phyloP scores from a whole-genome alignment of 805 yeast species.

The Pichia phayaonensis region DNA sequence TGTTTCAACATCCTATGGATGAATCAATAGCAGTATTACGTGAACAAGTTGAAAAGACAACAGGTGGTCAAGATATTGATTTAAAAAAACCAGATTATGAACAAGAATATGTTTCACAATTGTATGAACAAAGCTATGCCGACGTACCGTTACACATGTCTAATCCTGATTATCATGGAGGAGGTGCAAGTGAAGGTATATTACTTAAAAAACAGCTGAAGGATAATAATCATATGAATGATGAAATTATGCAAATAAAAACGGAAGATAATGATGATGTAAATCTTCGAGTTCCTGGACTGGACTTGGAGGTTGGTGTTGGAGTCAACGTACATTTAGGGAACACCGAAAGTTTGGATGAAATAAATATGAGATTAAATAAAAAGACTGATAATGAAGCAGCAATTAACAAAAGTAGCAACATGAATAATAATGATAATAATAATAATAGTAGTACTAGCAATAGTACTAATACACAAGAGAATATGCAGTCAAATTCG shows the following conservation, averaged over 20 bases:
- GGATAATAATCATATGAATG: neutral
- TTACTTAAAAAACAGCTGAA: neutral
- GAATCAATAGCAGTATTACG: conserved; percentile 1
- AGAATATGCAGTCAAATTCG: neutral
- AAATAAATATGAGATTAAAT: neutral
- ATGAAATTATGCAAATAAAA: neutral
- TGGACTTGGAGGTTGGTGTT: neutral
- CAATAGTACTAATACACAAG: neutral
- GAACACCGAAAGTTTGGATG: conserved; percentile 1
- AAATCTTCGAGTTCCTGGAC: neutral
- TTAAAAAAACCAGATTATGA: neutral
- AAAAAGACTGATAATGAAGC: neutral
- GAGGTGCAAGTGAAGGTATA: conserved; percentile 3
- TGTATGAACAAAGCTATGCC: conserved; percentile 27
- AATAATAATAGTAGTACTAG: too few species aligned
- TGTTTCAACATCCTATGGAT: conserved; percentile 2
- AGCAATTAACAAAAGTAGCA: neutral
- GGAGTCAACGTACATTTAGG: conserved; percentile 4
- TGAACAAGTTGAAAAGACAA: neutral
- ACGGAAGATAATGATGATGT: neutral
- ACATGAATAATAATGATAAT: too few species aligned
- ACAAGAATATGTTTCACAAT: conserved; percentile 23
- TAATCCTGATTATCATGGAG: conserved; percentile 25
- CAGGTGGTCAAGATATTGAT: neutral
- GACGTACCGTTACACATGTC: conserved; percentile 11